Evolutionary conservation across 768 basidiomycete genomes (phyloP), one percentile per base, ranked within the genome.

Genomic region (Tulasnella calospora): DNA sequence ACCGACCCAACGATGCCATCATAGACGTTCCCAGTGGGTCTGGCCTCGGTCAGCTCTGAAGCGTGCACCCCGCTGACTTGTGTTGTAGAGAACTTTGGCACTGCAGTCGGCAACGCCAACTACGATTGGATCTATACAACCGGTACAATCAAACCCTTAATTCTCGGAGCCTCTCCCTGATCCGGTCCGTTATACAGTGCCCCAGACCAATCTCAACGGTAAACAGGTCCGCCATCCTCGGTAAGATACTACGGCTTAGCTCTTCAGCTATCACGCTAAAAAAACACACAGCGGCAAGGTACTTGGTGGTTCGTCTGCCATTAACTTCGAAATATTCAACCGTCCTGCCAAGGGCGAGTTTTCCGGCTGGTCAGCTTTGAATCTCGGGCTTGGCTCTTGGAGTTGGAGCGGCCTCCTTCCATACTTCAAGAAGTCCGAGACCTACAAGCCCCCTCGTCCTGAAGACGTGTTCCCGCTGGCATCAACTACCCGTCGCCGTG

Each of bases 371-470:
- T 44, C 44, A 9, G 75, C 55, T 8, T 77, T 38, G 75, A 70
- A 36, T 10, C 38, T 67, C 7, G 57, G 57, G 10, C 33, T 46
- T 77, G 51, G 55, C 12, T 57, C 55, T 70, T 77, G 75, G 75
- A 67, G 35, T 15, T 77, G 75, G 75, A 77, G 46, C 40, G n/a
- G 40, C 38, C 67, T 77, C 36, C 38, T 67, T 27, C 75, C 75
- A 5, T 77, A 44, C 57, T 67, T 2, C 19, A 57, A 67, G 55
- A 77, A 77, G 75, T 46, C 75, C 35, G 75, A 77, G 55, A 77
- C 35, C 30, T 36, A 36, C 75, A 57, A 36, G 1, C 81, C 83
- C 0, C 86, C 87, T 0, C n/a, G 80, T 5, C 79, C 79, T 8
- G 55, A 79, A 33, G 79, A 79, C 44, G 57, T 30, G 46, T 79